Evolutionary conservation across 768 basidiomycete species (phyloP), one percentile per base, ranked within the genome.

Genomic region (Mycena floridula): DNA sequence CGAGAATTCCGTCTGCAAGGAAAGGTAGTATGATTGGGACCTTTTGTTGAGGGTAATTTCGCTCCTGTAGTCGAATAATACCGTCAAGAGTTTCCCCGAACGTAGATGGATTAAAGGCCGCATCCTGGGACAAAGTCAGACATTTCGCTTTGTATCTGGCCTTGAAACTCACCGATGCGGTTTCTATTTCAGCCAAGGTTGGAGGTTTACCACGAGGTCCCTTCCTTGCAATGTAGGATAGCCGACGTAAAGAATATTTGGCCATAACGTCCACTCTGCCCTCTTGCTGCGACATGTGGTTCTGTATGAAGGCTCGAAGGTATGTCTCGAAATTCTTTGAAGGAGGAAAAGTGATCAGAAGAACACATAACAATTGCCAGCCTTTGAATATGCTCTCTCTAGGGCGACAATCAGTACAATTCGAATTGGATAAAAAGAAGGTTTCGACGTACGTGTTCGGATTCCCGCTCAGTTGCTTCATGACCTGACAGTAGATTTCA

Each of bases 21-120:
- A 95, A 96, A 12, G 92, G 90, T 6, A 97, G 79, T 54, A 97
- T 89, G 61, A 93, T 90, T 15, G 93, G 93, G 11, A 95, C 82
- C 60, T 82, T 85, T 53, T 86, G 80, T 43, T 78, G 70, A 2
- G 91, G 88, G 55, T 95, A 94, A 41, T 85, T 89, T 32, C 88
- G 79, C 56, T 84, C 82, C 64, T 96, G 93, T 8, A 92, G 68
- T 37, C 85, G 73, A 64, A 88, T 83, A 48, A 91, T 86, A 21
- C 81, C 81, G 50, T 88, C 87, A 11, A 97, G 71, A 0, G 89
- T 83, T 67, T 94, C 91, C 12, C 92, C 91, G 55, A 96, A 97
- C 1, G 88, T 92, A 1, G 90, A 93, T 0, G 93, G 91, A 51
- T 93, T 88, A 67, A 96, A 97, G 7, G 94, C 92, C 22, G 92